These are phyloP conservation scores for Pseudonitzschia multiseries DNA, from an alignment of 108 stramenopile genomes.

Conservation along the genomic window DNA sequence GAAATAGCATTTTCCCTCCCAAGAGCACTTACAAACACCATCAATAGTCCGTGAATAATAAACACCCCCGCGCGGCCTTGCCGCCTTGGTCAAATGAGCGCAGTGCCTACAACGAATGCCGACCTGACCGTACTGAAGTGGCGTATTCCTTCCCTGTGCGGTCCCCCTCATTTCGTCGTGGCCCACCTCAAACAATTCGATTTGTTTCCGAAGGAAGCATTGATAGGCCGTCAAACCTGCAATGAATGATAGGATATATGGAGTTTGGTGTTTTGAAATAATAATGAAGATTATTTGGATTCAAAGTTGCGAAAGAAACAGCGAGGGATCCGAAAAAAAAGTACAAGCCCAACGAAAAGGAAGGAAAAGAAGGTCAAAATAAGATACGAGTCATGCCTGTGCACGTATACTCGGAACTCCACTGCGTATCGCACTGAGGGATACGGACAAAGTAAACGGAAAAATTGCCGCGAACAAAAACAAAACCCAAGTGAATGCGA, in stretches of 20 bases:
- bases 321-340: neutral
- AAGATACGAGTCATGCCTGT: no score
- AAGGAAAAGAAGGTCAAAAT: no score
- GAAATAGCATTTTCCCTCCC: neutral
- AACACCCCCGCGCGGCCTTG: slow-evolving; percentile 32
- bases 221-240: slow-evolving; percentile 45
- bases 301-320: neutral
- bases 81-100: slow-evolving; percentile 27
- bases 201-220: slow-evolving; percentile 52
- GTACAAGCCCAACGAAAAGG: no score
- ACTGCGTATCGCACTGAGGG: no score
- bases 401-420: no score
- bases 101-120: slow-evolving; percentile 57
- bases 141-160: slow-evolving; percentile 47
- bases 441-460: no score
- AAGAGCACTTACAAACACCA: slow-evolving; percentile 15
- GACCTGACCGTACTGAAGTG: slow-evolving; percentile 43
- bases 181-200: slow-evolving; percentile 54
- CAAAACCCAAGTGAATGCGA: neutral
- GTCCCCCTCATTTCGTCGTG: slow-evolving; percentile 34
- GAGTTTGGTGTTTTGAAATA: neutral
- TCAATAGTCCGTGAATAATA: slow-evolving; percentile 44
- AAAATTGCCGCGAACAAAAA: neutral
- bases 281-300: no score
- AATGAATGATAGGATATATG: neutral